A percentile compares a stretch with the other conserved stretches of the same genome.
These are phyloP conservation scores for Gaeumannomyces tritici DNA, from an alignment of 2,329 filamentous ascomycete genomes.

Conservation along the genomic window DNA sequence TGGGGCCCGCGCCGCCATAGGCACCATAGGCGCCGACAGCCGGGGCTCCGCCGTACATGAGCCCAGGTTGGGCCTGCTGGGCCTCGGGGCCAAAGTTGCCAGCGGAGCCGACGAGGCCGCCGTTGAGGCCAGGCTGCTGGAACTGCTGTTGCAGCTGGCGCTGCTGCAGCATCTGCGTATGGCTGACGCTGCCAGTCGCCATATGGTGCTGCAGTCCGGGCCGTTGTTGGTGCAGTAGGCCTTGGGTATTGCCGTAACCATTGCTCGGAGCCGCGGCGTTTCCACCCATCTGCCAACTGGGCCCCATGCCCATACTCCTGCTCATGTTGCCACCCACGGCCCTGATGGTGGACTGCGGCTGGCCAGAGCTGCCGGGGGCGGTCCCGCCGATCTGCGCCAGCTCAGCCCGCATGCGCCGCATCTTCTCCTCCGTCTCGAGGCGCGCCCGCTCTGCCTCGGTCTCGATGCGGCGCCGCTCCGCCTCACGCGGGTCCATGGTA, in stretches of 20 bases:
- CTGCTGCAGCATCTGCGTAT: slow-evolving; percentile 2
- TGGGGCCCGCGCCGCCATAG: slow-evolving; percentile 1
- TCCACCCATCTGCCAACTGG: slow-evolving; percentile 19
- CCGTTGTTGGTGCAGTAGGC: neutral
- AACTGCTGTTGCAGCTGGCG: neutral
- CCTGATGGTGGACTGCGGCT: slow-evolving; percentile 15
- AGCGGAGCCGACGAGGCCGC: neutral
- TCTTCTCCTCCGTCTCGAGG: slow-evolving; percentile 34
- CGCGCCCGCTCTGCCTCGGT: slow-evolving; percentile 30
- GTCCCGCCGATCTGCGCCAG: slow-evolving; percentile 28
- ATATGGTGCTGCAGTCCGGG: neutral
- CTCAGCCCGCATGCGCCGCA: slow-evolving; percentile 37
- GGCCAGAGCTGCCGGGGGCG: neutral
- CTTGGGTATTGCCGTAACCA: neutral
- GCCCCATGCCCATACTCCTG: slow-evolving; percentile 8
- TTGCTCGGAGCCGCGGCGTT: neutral
- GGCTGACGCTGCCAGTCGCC: neutral
- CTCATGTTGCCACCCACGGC: slow-evolving; percentile 17
- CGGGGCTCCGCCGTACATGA: neutral
- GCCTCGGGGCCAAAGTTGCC: neutral
- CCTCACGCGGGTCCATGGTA: slow-evolving; percentile 25
- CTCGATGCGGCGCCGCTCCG: slow-evolving; percentile 29
- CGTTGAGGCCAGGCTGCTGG: neutral
- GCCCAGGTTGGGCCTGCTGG: neutral
- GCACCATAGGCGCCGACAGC: neutral